These are phyloP conservation scores for Trichomonas vaginalis DNA, from an alignment of 208 protist species.

Conservation along the genomic window DNA sequence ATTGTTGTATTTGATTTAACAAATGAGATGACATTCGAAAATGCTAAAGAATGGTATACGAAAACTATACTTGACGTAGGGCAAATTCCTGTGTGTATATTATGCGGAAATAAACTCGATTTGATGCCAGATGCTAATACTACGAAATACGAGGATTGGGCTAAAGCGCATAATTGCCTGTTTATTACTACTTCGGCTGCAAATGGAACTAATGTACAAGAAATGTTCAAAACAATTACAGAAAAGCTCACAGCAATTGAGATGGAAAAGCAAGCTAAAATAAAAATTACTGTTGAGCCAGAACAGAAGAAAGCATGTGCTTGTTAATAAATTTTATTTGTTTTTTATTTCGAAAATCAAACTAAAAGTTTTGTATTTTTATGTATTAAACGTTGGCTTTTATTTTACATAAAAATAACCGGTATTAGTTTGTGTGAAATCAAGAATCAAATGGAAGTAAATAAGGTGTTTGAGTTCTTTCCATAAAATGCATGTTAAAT, in stretches of 20 bases:
- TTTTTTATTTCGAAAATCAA: too few relatives aligned
- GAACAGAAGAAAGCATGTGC: not conserved
- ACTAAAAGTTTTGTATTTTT: not conserved
- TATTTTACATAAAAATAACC: not conserved
- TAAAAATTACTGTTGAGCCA: not conserved
- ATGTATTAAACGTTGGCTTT: not conserved
- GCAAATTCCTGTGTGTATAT: not conserved
- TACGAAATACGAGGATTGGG: not conserved
- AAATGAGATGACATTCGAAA: not conserved
- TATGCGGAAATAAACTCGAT: not conserved
- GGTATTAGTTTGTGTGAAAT: too few relatives aligned
- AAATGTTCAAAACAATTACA: not conserved
- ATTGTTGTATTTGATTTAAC: not conserved
- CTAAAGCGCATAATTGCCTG: not conserved
- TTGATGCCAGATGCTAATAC: not conserved
- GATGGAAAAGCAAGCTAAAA: not conserved
- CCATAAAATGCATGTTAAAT: too few relatives aligned
- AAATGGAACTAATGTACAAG: not conserved
- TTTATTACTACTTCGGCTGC: not conserved
- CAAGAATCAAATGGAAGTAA: too few relatives aligned
- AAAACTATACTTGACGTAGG: not conserved
- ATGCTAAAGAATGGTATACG: not conserved
- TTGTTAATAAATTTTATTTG: not conserved
- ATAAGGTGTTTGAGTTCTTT: too few relatives aligned
- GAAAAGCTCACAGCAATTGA: not conserved